A percentile compares a stretch with the other conserved stretches of the same genome.
Conservation (phyloP, 1,284 basidiomycete genomes). For the Mycosarcoma mackinlayi region DNA sequence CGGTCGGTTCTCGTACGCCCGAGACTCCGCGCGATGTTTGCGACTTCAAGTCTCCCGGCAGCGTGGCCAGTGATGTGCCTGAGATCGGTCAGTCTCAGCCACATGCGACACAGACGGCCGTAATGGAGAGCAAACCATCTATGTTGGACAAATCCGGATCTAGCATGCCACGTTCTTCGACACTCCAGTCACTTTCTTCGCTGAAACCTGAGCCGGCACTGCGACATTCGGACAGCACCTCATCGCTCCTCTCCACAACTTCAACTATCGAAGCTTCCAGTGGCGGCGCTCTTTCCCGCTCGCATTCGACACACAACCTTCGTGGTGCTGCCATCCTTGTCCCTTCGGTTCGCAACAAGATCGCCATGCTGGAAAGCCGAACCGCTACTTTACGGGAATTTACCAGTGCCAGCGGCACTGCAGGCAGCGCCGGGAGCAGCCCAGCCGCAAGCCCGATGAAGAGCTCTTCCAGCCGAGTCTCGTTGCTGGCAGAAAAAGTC, state of each 20-base stretch:
- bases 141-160: neutral
- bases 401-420: neutral
- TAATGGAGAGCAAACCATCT: neutral
- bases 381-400: slow-evolving; percentile 49
- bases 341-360: slow-evolving; percentile 63
- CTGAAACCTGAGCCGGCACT: neutral
- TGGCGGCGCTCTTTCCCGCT: slow-evolving; percentile 24
- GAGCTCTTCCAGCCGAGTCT: slow-evolving; percentile 12
- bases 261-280: slow-evolving; percentile 1
- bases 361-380: slow-evolving; percentile 57
- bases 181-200: slow-evolving; percentile 15
- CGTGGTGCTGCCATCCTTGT: slow-evolving; percentile 51
- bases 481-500: slow-evolving; percentile 13
- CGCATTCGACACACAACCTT: slow-evolving; percentile 48
- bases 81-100: neutral
- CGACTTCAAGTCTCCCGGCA: slow-evolving; percentile 8
- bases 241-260: slow-evolving; percentile 18
- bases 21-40: slow-evolving; percentile 3
- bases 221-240: slow-evolving; percentile 48
- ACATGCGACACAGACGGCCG: neutral
- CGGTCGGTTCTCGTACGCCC: slow-evolving; percentile 21
- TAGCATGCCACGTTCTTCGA: slow-evolving; percentile 26
- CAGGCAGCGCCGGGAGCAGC: slow-evolving; percentile 6
- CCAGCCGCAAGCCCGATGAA: slow-evolving; percentile 12
- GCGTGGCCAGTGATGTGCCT: slow-evolving; percentile 7